phyloP scores from a whole-genome alignment of 2,329 filamentous ascomycete genomes.

The Tolypocladium inflatum region DNA sequence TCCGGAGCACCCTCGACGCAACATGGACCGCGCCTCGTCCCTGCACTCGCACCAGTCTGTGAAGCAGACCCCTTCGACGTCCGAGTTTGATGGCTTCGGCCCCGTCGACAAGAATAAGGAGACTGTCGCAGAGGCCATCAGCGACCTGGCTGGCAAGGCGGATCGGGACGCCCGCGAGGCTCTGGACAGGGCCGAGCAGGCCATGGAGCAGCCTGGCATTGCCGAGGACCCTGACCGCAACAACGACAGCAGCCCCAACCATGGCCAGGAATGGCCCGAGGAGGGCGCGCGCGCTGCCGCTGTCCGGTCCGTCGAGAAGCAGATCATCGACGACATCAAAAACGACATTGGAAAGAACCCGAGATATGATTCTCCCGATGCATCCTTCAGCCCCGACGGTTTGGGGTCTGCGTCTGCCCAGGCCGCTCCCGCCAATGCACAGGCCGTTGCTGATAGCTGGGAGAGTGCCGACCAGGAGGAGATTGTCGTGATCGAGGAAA shows the following conservation, averaged over 20 bases:
- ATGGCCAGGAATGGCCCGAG: neutral
- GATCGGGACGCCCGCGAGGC: slow-evolving; percentile 54
- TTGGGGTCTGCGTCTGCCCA: slow-evolving; percentile 39
- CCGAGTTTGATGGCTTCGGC: slow-evolving; percentile 18
- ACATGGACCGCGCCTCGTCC: slow-evolving; percentile 24
- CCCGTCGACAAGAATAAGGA: slow-evolving; percentile 51
- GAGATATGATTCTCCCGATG: slow-evolving; percentile 30
- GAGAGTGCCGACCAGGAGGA: slow-evolving; percentile 74
- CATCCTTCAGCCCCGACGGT: slow-evolving; percentile 31
- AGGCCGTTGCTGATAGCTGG: slow-evolving; percentile 74
- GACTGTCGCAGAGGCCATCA: slow-evolving; percentile 62
- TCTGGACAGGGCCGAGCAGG: slow-evolving; percentile 44
- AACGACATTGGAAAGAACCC: slow-evolving; percentile 45
- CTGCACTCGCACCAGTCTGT: slow-evolving; percentile 15
- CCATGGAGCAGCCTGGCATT: slow-evolving; percentile 35
- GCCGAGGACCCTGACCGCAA: slow-evolving; percentile 10
- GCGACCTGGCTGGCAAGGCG: slow-evolving; percentile 48
- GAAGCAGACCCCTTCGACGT: slow-evolving; percentile 17
- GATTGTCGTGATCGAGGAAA: slow-evolving; percentile 56
- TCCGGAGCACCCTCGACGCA: slow-evolving; percentile 29
- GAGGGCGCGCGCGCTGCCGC: neutral
- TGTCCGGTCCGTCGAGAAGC: slow-evolving; percentile 7
- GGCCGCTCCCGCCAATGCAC: slow-evolving; percentile 45
- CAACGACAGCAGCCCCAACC: neutral
- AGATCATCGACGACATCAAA: slow-evolving; percentile 27